Percentiles rank a stretch among this genome's conserved stretches.
These are phyloP conservation scores for Scorias spongiosa DNA, from an alignment of 2,329 filamentous ascomycete genomes.

Conservation along the genomic window DNA sequence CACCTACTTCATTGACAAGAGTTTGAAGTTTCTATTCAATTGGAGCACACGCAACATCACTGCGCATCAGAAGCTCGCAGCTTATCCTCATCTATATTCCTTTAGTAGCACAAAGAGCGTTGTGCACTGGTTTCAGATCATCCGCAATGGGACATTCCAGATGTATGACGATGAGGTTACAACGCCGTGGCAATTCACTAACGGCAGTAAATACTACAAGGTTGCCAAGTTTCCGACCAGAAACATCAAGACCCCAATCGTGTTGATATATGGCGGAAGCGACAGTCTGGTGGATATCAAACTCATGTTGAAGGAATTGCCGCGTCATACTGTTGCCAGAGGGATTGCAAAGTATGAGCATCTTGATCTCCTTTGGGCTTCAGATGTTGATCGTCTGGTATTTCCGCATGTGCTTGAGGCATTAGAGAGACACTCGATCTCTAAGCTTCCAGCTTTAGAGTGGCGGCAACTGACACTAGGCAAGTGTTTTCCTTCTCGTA, in stretches of 20 bases:
- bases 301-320: constrained; percentile 80
- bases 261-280: constrained; percentile 81
- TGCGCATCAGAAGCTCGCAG: constrained; percentile 76
- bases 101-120: constrained; percentile 95
- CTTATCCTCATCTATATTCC: constrained; percentile 90
- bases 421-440: constrained; percentile 47
- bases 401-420: constrained; percentile 88
- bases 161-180: constrained; percentile 96
- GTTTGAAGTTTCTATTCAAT: constrained; percentile 70
- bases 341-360: constrained; percentile 91
- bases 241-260: constrained; percentile 92
- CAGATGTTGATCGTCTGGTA: constrained; percentile 67
- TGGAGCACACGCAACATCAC: constrained; percentile 80
- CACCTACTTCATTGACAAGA: constrained; percentile 69
- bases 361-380: constrained; percentile 89
- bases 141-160: constrained; percentile 87
- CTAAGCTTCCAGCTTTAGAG: constrained; percentile 1
- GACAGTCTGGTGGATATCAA: constrained; percentile 91
- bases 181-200: constrained; percentile 54
- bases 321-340: constrained; percentile 67
- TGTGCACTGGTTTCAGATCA: constrained; percentile 99
- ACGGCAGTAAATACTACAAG: constrained; percentile 76
- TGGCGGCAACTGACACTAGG: constrained; percentile 7
- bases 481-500: neutral
- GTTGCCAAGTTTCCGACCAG: constrained; percentile 91